phyloP scores from a whole-genome alignment of 306 rosid species.

The Acacia acuminata region DNA sequence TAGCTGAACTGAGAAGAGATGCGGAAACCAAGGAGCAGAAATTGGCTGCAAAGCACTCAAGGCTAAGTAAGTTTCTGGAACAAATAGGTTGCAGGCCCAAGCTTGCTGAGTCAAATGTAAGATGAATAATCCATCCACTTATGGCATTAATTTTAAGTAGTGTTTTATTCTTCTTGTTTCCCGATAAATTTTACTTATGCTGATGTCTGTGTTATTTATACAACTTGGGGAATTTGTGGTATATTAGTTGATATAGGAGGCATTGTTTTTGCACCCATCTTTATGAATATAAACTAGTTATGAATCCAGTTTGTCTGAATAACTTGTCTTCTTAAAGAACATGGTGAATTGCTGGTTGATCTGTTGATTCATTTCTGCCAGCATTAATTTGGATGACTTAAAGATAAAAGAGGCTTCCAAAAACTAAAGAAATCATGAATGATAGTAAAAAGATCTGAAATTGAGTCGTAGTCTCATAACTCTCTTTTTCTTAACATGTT shows the following conservation, averaged over 20 bases:
- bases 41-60: constrained; percentile 68
- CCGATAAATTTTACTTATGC: constrained; percentile 22
- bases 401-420: background rate
- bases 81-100: constrained; percentile 71
- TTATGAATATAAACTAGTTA: constrained; percentile 24
- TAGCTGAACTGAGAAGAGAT: constrained; percentile 76
- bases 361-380: background rate
- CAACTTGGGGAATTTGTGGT: constrained; percentile 30
- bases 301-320: background rate
- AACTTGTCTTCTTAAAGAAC: background rate
- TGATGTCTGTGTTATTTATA: constrained; percentile 28
- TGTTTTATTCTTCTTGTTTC: constrained; percentile 20
- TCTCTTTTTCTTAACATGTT: background rate
- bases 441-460: background rate
- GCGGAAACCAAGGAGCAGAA: constrained; percentile 93
- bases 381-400: background rate
- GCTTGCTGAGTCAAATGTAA: constrained; percentile 65
- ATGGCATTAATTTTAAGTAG: constrained; percentile 3
- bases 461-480: background rate
- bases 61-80: constrained; percentile 76
- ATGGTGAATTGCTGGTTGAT: background rate
- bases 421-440: background rate
- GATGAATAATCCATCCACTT: constrained; percentile 35
- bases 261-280: constrained; percentile 18
- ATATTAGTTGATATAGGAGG: constrained; percentile 19